phyloP scores from a whole-genome alignment of 345 rosid species.

The Gossypium thurberi region DNA sequence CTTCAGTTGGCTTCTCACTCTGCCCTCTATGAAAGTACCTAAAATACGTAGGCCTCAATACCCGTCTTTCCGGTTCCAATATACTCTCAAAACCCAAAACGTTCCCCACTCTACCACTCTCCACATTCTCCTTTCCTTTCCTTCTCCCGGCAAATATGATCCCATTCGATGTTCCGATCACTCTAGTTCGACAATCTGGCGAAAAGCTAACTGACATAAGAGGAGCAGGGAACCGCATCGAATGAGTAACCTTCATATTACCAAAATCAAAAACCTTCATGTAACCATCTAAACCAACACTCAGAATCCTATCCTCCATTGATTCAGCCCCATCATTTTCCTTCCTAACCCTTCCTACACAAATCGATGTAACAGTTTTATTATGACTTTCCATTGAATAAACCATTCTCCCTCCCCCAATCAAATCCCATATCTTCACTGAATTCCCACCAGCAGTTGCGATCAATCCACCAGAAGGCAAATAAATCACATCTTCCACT shows the following conservation, averaged over 20 bases:
- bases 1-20: slow-evolving; percentile 61
- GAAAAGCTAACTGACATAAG: slow-evolving; percentile 70
- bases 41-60: slow-evolving; percentile 46
- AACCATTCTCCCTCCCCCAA: slow-evolving; percentile 77
- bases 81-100: slow-evolving; percentile 32
- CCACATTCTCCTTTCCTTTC: slow-evolving; percentile 47
- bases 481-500: slow-evolving; percentile 74
- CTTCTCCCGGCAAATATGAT: slow-evolving; percentile 60
- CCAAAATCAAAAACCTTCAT: slow-evolving; percentile 88
- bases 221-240: slow-evolving; percentile 87
- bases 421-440: slow-evolving; percentile 87
- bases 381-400: slow-evolving; percentile 88
- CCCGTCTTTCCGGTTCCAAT: slow-evolving; percentile 38
- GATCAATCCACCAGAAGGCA: slow-evolving; percentile 83
- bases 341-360: slow-evolving; percentile 45
- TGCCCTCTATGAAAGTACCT: slow-evolving; percentile 87
- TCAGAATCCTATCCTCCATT: slow-evolving; percentile 53
- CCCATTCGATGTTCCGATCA: slow-evolving; percentile 73
- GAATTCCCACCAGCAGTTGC: slow-evolving; percentile 80
- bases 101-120: slow-evolving; percentile 20
- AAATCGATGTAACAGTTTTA: slow-evolving; percentile 65
- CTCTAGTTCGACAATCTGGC: slow-evolving; percentile 46
- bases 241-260: slow-evolving; percentile 68
- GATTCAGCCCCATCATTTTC: slow-evolving; percentile 30
- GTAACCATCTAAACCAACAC: slow-evolving; percentile 85